These are phyloP conservation scores for Paraphoma sp. DNA, from an alignment of 2,329 filamentous ascomycete genomes.

Conservation along the genomic window DNA sequence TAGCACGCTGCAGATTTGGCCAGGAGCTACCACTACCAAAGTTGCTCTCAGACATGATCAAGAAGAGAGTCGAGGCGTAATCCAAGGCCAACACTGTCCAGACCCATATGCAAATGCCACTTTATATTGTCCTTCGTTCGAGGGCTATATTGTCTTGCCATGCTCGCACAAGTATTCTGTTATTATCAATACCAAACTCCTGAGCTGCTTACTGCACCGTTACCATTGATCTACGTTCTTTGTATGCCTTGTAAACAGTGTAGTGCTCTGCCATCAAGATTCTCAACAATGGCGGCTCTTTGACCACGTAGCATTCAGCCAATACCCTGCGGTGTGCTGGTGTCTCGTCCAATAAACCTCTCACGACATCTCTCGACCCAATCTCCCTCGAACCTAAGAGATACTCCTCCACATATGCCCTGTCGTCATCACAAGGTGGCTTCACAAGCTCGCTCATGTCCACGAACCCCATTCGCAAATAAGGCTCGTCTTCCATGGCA, in stretches of 20 bases:
- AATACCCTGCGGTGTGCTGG: conserved; percentile 18
- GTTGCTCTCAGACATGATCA: too few relatives aligned
- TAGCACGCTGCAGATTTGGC: conserved; percentile 1
- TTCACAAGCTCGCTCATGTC: conserved; percentile 15
- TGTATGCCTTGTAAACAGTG: conserved; percentile 5
- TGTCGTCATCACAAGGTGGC: conserved; percentile 14
- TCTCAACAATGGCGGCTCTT: conserved; percentile 28
- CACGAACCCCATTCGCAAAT: conserved; percentile 15
- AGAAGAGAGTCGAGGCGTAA: too few relatives aligned
- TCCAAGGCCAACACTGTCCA: too few relatives aligned
- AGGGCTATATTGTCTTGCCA: too few relatives aligned
- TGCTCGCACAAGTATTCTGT: too few relatives aligned
- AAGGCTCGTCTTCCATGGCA: conserved; percentile 3
- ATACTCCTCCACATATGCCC: conserved; percentile 15
- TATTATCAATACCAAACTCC: too few relatives aligned
- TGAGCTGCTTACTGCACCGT: too few relatives aligned
- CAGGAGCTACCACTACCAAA: too few relatives aligned
- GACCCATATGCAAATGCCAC: too few relatives aligned
- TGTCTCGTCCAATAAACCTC: conserved; percentile 16
- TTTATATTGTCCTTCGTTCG: too few relatives aligned
- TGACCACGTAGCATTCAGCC: conserved; percentile 24
- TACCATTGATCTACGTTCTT: background rate
- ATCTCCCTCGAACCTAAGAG: background rate
- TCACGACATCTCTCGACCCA: background rate
- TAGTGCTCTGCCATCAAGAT: conserved; percentile 27